phyloP scores from a whole-genome alignment of 78 protist genomes.

The Anaeramoeba flamelloides region DNA sequence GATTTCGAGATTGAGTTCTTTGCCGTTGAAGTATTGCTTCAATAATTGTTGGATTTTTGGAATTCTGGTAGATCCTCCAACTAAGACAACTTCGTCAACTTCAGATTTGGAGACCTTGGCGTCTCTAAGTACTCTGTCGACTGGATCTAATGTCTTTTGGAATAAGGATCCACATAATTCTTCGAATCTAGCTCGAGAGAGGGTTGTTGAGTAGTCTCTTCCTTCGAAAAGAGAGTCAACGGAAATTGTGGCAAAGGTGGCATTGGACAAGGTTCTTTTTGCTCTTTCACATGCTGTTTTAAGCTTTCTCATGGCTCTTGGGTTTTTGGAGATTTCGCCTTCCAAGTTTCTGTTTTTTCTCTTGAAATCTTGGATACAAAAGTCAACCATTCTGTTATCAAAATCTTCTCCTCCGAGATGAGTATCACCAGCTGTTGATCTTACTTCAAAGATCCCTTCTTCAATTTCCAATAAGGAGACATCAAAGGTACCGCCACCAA shows the following conservation, averaged over 20 bases:
- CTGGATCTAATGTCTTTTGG: conserved; percentile 69
- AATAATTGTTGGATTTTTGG: conserved; percentile 87
- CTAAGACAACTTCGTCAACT: conserved; percentile 79
- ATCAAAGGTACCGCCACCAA: conserved; percentile 73
- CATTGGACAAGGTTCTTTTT: conserved; percentile 48
- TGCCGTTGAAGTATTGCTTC: conserved; percentile 85
- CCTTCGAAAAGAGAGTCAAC: conserved; percentile 85
- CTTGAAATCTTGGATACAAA: conserved; percentile 32
- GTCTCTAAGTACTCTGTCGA: conserved; percentile 68
- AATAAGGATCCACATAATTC: conserved; percentile 75
- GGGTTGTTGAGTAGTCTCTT: conserved; percentile 65
- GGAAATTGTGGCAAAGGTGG: conserved; percentile 70
- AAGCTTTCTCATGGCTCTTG: conserved; percentile 38
- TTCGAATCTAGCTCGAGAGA: conserved; percentile 95
- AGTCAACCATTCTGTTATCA: conserved; percentile 43
- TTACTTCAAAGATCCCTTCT: conserved; percentile 58
- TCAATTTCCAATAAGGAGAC: conserved; percentile 61
- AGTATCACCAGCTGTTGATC: conserved; percentile 66
- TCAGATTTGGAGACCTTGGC: conserved; percentile 49
- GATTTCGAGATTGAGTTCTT: conserved; percentile 70
- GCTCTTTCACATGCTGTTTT: conserved; percentile 54
- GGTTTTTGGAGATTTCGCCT: conserved; percentile 19
- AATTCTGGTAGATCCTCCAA: conserved; percentile 96
- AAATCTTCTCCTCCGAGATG: conserved; percentile 70
- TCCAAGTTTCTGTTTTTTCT: conserved; percentile 26